These are phyloP conservation scores for Colletotrichum tropicicola DNA, from an alignment of 2,329 filamentous ascomycete species.

Conservation along the genomic window DNA sequence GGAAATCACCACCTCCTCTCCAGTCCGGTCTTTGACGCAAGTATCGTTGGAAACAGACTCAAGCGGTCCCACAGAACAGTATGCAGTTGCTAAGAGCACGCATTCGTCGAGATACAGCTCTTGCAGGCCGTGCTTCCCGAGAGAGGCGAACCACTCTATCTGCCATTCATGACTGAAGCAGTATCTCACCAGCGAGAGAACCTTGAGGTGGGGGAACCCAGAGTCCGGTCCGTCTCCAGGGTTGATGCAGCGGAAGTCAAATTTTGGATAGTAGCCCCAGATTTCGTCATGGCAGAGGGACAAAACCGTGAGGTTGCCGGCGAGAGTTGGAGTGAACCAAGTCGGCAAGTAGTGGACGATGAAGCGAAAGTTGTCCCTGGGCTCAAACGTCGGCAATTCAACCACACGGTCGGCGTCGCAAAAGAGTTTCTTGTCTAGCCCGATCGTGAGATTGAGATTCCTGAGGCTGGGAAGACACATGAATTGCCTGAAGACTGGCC, in stretches of 20 bases:
- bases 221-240: neutral
- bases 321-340: conserved; percentile 34
- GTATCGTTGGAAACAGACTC: neutral
- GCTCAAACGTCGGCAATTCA: neutral
- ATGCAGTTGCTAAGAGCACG: neutral
- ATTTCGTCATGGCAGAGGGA: conserved; percentile 46
- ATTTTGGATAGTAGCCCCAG: conserved; percentile 50
- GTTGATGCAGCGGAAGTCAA: conserved; percentile 41
- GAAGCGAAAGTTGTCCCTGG: neutral
- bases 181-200: conserved; percentile 49
- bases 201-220: conserved; percentile 47
- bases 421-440: neutral
- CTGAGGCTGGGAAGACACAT: neutral
- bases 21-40: neutral
- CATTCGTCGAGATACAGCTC: conserved; percentile 54
- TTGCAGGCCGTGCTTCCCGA: conserved; percentile 47
- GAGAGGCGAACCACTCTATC: conserved; percentile 53
- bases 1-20: neutral
- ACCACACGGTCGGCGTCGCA: neutral
- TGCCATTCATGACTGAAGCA: conserved; percentile 55
- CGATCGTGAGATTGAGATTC: neutral
- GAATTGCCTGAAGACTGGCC: neutral
- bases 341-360: conserved; percentile 33
- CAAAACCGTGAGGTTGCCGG: conserved; percentile 42
- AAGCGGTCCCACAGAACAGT: neutral